Evolutionary conservation across 2,329 filamentous ascomycete genomes (phyloP), one percentile per base, ranked within the genome.

Genomic region (Colletotrichum sp.): DNA sequence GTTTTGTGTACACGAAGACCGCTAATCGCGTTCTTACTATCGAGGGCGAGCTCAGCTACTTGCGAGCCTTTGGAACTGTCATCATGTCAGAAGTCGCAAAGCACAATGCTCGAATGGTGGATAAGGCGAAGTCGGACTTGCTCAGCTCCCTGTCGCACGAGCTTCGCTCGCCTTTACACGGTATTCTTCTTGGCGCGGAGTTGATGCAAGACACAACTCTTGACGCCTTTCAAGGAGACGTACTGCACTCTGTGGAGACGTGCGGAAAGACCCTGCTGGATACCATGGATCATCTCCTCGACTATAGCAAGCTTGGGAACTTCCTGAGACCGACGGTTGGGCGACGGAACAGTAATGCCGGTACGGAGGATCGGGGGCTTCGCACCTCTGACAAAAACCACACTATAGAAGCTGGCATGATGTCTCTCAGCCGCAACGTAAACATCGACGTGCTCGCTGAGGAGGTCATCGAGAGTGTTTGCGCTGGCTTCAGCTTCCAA

Each of bases 101-200:
- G 3, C 76, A 90, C 6, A 81, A 86, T 13, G 79, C 83, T 0
- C 71, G 82, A 13, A 79, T 81, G 12, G 83, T 85, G 0, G 85
- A 88, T 38, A 87, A 84, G 68, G 88, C 89, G 36, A 92, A 92
- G 79, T 88, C 88, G 2, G 90, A 92, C 72, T 89, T 92, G 43
- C 86, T 93, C 9, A 89, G 90, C 1, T 92, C 89, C 2, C 87
- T 93, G 8, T 91, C 89, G 5, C 92, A 93, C 78, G 92, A 93
- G 79, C 82, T 93, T 16, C 86, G 92, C 6, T 91, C 89, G 3
- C 92, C 92, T 0, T 83, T 93, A 1, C 91, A 93, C 71, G 92
- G 91, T 4, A 88, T 93, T 36, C 82, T 93, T 0, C 87, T 90
- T 0, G 90, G 85, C 67, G 85, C 87, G 1, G 90, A 92, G 77